A percentile compares a stretch with the other conserved stretches of the same genome.
These are phyloP conservation scores for Tolypocladium album DNA, from an alignment of 2,329 filamentous ascomycete species.

Conservation along the genomic window DNA sequence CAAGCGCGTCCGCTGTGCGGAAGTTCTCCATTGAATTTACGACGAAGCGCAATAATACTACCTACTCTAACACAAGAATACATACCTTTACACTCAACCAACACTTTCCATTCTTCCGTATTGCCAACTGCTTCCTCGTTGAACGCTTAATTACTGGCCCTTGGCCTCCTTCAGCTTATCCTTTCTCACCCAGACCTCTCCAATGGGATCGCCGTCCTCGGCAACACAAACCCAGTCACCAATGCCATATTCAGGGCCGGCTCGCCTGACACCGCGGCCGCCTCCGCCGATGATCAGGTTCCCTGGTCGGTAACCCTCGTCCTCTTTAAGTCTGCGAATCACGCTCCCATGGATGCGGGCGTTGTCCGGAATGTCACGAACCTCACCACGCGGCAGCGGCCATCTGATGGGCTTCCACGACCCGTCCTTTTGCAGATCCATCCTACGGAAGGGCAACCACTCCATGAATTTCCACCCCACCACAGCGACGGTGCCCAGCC, in stretches of 20 bases:
- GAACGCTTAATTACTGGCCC: neutral
- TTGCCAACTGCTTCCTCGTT: neutral
- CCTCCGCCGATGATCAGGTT: constrained; percentile 75
- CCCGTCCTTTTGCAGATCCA: constrained; percentile 64
- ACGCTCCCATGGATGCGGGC: constrained; percentile 66
- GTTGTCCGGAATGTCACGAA: constrained; percentile 61
- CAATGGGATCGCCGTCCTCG: constrained; percentile 56
- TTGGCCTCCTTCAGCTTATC: constrained; percentile 1
- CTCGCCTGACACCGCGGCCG: constrained; percentile 54
- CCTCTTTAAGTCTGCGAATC: constrained; percentile 56
- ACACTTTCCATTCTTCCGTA: neutral
- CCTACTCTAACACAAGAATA: neutral
- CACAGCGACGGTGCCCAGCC: constrained; percentile 44
- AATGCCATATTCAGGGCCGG: constrained; percentile 51
- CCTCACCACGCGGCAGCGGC: constrained; percentile 69
- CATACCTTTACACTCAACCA: neutral
- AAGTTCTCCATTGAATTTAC: too few species aligned
- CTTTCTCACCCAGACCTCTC: constrained; percentile 50
- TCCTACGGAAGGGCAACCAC: constrained; percentile 68
- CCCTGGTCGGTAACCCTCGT: constrained; percentile 59
- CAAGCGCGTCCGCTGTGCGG: too few species aligned
- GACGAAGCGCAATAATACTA: too few species aligned
- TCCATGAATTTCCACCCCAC: constrained; percentile 70
- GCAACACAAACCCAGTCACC: constrained; percentile 61
- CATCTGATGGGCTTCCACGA: constrained; percentile 73